Percentiles rank a stretch among this genome's conserved stretches.
Evolutionary conservation across 345 rosid species (phyloP).

Genomic region (Eucalyptus rudis): DNA sequence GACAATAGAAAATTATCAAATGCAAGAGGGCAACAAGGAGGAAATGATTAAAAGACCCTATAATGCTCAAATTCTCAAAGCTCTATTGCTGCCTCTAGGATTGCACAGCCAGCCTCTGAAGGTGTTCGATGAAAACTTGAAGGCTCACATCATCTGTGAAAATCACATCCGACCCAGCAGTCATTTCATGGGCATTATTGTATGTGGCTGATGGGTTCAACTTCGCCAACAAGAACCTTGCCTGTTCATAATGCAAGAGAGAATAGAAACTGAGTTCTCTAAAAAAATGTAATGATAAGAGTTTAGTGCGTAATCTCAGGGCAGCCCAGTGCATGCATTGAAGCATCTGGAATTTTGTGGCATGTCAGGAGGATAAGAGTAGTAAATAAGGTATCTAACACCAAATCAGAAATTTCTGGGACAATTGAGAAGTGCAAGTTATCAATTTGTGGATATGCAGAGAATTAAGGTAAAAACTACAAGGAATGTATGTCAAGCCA

Average conservation of each 20-base stretch:
- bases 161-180: slow-evolving; percentile 80
- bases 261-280: not conserved
- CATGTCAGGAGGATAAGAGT: not conserved
- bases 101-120: slow-evolving; percentile 94
- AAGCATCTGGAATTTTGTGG: not conserved
- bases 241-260: slow-evolving; percentile 24
- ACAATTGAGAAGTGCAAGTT: not conserved
- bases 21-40: not conserved
- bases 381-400: not conserved
- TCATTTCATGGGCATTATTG: slow-evolving; percentile 60
- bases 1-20: not conserved
- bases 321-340: not conserved
- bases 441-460: not conserved
- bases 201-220: slow-evolving; percentile 95
- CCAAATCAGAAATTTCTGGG: not conserved
- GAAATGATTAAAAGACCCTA: not conserved
- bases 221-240: slow-evolving; percentile 92
- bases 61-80: not conserved
- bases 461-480: not conserved
- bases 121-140: slow-evolving; percentile 93
- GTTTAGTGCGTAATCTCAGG: not conserved
- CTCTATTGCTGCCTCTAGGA: slow-evolving; percentile 37
- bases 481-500: not conserved
- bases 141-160: slow-evolving; percentile 96
- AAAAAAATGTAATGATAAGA: not conserved